These are phyloP conservation scores for Wickerhamomyces xylosicus DNA, from an alignment of 805 yeast genomes.

Conservation along the genomic window DNA sequence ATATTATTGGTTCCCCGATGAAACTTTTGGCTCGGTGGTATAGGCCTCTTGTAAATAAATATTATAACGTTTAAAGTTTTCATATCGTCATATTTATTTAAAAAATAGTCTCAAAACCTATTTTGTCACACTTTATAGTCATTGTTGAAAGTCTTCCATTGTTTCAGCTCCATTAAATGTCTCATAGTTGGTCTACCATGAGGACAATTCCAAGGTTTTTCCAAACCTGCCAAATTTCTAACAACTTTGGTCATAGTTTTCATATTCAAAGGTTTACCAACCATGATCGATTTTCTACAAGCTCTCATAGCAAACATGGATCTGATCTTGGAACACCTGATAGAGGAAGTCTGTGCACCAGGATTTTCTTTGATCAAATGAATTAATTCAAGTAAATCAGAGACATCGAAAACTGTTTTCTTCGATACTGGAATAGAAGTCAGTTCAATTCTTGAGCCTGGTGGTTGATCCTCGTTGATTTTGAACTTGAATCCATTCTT, in stretches of 20 bases:
- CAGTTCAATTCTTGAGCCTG: constrained; percentile 48
- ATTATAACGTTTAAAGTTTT: background rate
- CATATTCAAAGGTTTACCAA: constrained; percentile 59
- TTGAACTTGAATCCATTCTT: constrained; percentile 69
- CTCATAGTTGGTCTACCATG: constrained; percentile 98
- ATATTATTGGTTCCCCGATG: background rate
- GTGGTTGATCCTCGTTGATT: constrained; percentile 37
- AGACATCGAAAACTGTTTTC: constrained; percentile 49
- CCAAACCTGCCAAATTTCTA: constrained; percentile 52
- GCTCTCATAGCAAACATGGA: constrained; percentile 92
- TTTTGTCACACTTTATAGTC: constrained; percentile 26
- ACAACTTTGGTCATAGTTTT: constrained; percentile 64
- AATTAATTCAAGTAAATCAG: constrained; percentile 68
- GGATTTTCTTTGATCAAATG: constrained; percentile 51
- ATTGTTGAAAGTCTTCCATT: constrained; percentile 32
- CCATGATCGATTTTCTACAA: constrained; percentile 89
- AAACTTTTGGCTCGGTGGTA: background rate
- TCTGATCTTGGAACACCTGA: constrained; percentile 70
- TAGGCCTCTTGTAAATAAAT: constrained; percentile 1
- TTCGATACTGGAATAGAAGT: constrained; percentile 67
- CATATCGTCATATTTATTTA: constrained; percentile 1
- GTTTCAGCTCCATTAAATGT: constrained; percentile 58
- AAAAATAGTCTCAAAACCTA: constrained; percentile 1
- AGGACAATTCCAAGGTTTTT: constrained; percentile 92
- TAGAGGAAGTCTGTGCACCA: constrained; percentile 21